Conservation (phyloP, 176 grass and related monocot genomes). For the Cocos nucifera region DNA sequence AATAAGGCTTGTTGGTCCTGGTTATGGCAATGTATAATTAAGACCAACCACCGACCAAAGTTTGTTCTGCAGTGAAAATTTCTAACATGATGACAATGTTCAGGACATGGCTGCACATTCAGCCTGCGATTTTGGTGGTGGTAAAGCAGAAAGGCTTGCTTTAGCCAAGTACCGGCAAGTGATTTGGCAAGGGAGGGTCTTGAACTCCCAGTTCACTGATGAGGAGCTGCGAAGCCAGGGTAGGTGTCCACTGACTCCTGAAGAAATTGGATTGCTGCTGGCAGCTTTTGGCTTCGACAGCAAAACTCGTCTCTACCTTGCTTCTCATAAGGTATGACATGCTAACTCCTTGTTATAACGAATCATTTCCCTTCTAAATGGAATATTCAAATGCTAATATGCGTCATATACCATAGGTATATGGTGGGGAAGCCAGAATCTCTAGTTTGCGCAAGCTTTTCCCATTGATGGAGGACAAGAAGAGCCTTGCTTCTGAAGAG, state of each 20-base stretch:
- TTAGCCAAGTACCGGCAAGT: conserved; percentile 88
- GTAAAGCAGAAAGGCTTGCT: conserved; percentile 79
- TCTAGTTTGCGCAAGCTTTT: conserved; percentile 69
- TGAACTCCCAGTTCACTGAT: conserved; percentile 69
- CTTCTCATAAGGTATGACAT: conserved; percentile 70
- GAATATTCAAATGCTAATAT: conserved; percentile 7
- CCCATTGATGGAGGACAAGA: conserved; percentile 77
- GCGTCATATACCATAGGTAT: conserved; percentile 45
- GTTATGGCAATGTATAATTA: too few relatives aligned
- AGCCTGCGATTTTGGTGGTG: conserved; percentile 79
- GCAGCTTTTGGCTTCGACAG: conserved; percentile 64
- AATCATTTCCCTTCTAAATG: not conserved
- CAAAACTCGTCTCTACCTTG: conserved; percentile 76
- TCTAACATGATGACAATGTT: conserved; percentile 5
- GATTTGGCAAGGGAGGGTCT: conserved; percentile 88
- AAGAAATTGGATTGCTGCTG: conserved; percentile 81
- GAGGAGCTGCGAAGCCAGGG: conserved; percentile 64
- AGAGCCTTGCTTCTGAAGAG: conserved; percentile 57
- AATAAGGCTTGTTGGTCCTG: too few relatives aligned
- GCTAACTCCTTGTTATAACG: not conserved
- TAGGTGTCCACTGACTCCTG: conserved; percentile 77
- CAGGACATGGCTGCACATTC: conserved; percentile 99
- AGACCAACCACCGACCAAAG: too few relatives aligned
- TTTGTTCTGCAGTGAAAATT: conserved; percentile 4
- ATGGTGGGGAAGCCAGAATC: conserved; percentile 73